These are phyloP conservation scores for Exophiala mesophila DNA, from an alignment of 2,329 filamentous ascomycete genomes.

Conservation along the genomic window DNA sequence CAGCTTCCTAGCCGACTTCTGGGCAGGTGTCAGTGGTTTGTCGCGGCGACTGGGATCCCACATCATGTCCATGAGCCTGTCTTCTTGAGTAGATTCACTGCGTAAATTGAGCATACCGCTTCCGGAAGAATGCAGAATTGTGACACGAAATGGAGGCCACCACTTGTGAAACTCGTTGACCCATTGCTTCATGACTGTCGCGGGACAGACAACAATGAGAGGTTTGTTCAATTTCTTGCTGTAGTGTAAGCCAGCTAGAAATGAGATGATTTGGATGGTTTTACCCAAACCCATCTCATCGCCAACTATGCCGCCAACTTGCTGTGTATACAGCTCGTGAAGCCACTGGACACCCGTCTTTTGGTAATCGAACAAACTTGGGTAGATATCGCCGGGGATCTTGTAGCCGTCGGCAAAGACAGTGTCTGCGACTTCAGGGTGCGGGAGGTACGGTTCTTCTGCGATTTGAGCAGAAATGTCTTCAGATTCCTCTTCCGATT, in stretches of 20 bases:
- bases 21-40: slow-evolving; percentile 49
- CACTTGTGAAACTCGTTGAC: slow-evolving; percentile 97
- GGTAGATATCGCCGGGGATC: slow-evolving; percentile 87
- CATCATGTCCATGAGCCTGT: slow-evolving; percentile 55
- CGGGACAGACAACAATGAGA: slow-evolving; percentile 85
- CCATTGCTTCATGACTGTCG: slow-evolving; percentile 95
- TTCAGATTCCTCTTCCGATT: slow-evolving; percentile 33
- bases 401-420: slow-evolving; percentile 69
- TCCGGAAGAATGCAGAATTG: slow-evolving; percentile 89
- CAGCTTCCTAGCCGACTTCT: slow-evolving; percentile 70
- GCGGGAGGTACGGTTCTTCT: slow-evolving; percentile 77
- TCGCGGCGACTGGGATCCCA: slow-evolving; percentile 40
- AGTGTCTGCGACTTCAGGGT: slow-evolving; percentile 75
- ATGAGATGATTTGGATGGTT: slow-evolving; percentile 75
- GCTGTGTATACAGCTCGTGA: slow-evolving; percentile 82
- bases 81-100: slow-evolving; percentile 58
- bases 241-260: slow-evolving; percentile 86
- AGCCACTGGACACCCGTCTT: slow-evolving; percentile 97
- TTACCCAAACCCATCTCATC: slow-evolving; percentile 99
- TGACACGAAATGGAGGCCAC: slow-evolving; percentile 98
- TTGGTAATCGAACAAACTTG: slow-evolving; percentile 91
- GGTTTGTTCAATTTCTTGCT: slow-evolving; percentile 80
- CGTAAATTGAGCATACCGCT: slow-evolving; percentile 88
- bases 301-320: slow-evolving; percentile 88
- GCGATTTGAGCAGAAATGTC: slow-evolving; percentile 26